Conservation (phyloP, 805 yeast species). For the Candida succiphila region DNA sequence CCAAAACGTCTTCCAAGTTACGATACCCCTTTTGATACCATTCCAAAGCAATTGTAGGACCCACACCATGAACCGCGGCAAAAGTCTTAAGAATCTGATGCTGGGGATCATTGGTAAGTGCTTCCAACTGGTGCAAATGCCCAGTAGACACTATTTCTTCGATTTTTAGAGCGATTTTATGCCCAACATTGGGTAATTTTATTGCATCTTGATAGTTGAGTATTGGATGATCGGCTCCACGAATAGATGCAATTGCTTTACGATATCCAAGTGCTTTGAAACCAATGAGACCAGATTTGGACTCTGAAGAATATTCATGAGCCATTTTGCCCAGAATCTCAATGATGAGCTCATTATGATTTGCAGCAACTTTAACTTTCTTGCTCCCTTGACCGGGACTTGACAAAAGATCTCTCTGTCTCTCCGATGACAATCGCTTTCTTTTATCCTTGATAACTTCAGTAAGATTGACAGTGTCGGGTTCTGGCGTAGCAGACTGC, state of each 20-base stretch:
- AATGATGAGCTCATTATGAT: slow-evolving; percentile 22
- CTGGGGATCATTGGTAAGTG: slow-evolving; percentile 11
- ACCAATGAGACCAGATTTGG: slow-evolving; percentile 17
- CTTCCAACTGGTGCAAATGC: slow-evolving; percentile 10
- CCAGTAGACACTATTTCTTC: slow-evolving; percentile 35
- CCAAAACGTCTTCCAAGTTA: slow-evolving; percentile 25
- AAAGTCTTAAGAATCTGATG: slow-evolving; percentile 21
- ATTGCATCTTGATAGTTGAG: slow-evolving; percentile 27
- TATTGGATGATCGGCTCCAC: slow-evolving; percentile 19
- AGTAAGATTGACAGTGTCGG: background rate
- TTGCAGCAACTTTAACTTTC: background rate
- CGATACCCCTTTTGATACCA: slow-evolving; percentile 31
- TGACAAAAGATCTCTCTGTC: background rate
- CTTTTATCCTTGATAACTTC: background rate
- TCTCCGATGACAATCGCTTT: slow-evolving; percentile 1
- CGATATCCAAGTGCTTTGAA: slow-evolving; percentile 32
- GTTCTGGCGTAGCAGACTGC: background rate
- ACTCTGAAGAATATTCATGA: slow-evolving; percentile 19
- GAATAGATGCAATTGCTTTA: slow-evolving; percentile 30
- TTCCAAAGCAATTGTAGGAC: slow-evolving; percentile 27
- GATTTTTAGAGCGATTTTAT: slow-evolving; percentile 30
- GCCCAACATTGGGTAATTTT: slow-evolving; percentile 30
- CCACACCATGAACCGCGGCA: slow-evolving; percentile 39
- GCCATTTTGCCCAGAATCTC: slow-evolving; percentile 21
- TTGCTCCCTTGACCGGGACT: too few relatives aligned